Evolutionary conservation across 805 yeast species (phyloP).

Genomic region (Myxozyma lipomycoides): DNA sequence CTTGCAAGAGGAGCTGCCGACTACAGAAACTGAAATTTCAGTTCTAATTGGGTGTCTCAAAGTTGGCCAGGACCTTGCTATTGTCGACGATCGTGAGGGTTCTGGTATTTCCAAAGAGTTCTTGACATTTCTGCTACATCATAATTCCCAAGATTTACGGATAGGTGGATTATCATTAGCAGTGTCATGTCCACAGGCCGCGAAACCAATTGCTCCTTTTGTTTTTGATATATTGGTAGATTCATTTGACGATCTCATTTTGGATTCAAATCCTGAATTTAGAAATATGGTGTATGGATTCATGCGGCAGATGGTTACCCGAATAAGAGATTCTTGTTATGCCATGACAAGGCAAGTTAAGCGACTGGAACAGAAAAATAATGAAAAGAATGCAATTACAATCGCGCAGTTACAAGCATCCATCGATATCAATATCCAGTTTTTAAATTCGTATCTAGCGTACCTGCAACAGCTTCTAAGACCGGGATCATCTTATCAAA

Average conservation of each 20-base stretch:
- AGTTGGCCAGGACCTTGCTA: conserved; percentile 59
- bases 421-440: conserved; percentile 33
- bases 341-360: conserved; percentile 50
- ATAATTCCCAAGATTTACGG: conserved; percentile 44
- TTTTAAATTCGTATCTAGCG: conserved; percentile 42
- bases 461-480: conserved; percentile 42
- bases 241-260: conserved; percentile 49
- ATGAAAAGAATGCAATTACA: conserved; percentile 10
- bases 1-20: conserved; percentile 26
- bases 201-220: conserved; percentile 50
- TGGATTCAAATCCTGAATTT: conserved; percentile 64
- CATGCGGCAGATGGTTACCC: conserved; percentile 55
- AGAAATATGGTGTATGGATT: conserved; percentile 63
- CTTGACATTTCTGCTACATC: conserved; percentile 45
- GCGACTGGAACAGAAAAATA: conserved; percentile 40
- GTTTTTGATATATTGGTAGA: conserved; percentile 46
- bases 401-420: background rate
- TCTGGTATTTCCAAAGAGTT: conserved; percentile 37
- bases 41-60: conserved; percentile 53
- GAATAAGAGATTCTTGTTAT: conserved; percentile 68
- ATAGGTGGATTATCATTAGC: conserved; percentile 58
- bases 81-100: conserved; percentile 48
- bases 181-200: conserved; percentile 57
- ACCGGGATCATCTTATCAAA: conserved; percentile 58
- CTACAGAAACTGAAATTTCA: conserved; percentile 35